These are phyloP conservation scores for Metschnikowia gelsemii DNA, from an alignment of 805 yeast species.

Conservation along the genomic window DNA sequence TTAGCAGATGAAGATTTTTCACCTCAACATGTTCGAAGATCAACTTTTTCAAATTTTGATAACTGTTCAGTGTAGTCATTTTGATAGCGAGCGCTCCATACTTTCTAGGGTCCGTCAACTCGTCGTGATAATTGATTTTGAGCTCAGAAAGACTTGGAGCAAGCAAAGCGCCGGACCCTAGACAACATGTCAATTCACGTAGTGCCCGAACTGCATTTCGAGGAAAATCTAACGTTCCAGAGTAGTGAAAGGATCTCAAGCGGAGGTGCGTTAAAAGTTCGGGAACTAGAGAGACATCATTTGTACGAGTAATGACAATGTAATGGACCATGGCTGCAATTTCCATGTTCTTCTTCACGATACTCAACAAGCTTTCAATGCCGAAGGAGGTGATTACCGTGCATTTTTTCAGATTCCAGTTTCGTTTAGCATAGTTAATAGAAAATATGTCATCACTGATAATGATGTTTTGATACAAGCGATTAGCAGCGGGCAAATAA, in stretches of 20 bases:
- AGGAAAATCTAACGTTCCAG: constrained; percentile 3
- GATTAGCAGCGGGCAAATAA: constrained; percentile 28
- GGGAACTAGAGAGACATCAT: background rate
- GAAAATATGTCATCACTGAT: constrained; percentile 19
- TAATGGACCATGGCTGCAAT: constrained; percentile 16
- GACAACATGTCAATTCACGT: constrained; percentile 7
- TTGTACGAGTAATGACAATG: constrained; percentile 5
- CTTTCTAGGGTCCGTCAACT: background rate
- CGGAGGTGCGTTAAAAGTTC: constrained; percentile 6
- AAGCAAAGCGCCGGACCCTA: background rate
- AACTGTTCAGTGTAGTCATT: constrained; percentile 5
- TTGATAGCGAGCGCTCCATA: constrained; percentile 7
- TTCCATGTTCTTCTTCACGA: constrained; percentile 14
- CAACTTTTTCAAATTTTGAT: constrained; percentile 12
- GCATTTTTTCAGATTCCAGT: constrained; percentile 23
- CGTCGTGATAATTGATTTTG: constrained; percentile 4
- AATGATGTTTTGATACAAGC: constrained; percentile 25
- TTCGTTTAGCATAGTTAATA: constrained; percentile 11
- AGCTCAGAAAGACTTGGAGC: constrained; percentile 12
- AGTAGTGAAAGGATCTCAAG: constrained; percentile 8
- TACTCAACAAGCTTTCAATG: constrained; percentile 15
- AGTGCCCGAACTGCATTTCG: background rate
- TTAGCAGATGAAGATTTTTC: constrained; percentile 19
- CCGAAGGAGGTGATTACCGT: constrained; percentile 16
- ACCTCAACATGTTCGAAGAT: constrained; percentile 19